Evolutionary conservation across 2,329 filamentous ascomycete species (phyloP), one percentile per base, ranked within the genome.

Genomic region (Colletotrichum agaves): DNA sequence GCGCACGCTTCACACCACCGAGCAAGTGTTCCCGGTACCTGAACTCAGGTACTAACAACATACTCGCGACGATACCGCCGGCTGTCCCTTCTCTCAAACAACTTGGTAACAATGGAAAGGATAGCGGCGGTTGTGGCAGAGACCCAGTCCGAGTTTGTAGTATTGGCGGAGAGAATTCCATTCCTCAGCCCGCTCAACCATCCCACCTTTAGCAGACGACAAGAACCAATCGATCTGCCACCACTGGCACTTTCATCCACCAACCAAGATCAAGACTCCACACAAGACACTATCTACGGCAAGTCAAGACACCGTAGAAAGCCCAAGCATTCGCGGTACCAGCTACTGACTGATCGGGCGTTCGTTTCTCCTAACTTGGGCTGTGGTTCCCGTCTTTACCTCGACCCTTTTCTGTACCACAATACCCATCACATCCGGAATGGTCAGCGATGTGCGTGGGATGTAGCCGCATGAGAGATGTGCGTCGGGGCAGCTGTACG

Each of bases 161-260:
- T 33, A 31, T 19, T 44, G 21, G 19, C 44, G 44, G 44, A 46
- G 43, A 23, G 35, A 43, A 61, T 31, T 58, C 52, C 59, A 61
- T 23, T 44, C 65, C 39, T 39, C 49, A 52, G 57, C 62, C 52
- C 19, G 62, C 37, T 57, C 56, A 41, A 56, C 61, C 49, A 65
- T 63, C 44, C 59, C 61, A 62, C 59, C 59, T 61, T 55, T 31
- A 47, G 47, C 65, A 55, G 58, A 47, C 63, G 41, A 61, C 56
- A 50, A 63, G 52, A 59, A 33, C 39, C 58, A 59, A 33, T 31
- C 58, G 49, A 58, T 63, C 59, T 50, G 52, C 46, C 53, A 55
- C 37, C 53, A 50, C 61, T 53, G 47, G 33, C 41, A 56, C 63
- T 43, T 33, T 19, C 21, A 41, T 39, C 17, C n/a, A n/a, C 63